Evolutionary conservation across 169 alveolate species (phyloP).

Genomic region (Cryptosporidium parvum): DNA sequence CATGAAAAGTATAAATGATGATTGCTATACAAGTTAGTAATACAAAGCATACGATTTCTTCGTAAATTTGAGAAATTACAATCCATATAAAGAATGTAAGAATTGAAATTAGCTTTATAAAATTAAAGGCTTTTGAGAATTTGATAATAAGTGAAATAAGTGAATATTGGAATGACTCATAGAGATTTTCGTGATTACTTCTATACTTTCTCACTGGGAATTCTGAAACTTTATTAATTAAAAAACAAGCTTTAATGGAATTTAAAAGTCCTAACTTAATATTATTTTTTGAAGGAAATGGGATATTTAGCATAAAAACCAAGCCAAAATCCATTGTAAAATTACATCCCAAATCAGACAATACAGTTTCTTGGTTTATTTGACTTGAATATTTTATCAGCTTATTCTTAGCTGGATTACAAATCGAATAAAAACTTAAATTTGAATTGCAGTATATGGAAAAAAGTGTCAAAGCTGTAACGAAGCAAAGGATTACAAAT

Average conservation of each 20-base stretch:
- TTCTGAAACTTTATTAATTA: conserved; percentile 22
- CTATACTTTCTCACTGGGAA: conserved; percentile 9
- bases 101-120: conserved; percentile 11
- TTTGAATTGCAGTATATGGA: conserved; percentile 34
- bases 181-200: neutral
- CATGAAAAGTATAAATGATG: conserved; percentile 14
- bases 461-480: conserved; percentile 5
- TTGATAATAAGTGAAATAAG: neutral
- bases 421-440: neutral
- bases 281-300: conserved; percentile 24
- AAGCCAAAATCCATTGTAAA: conserved; percentile 57
- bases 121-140: neutral
- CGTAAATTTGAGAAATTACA: conserved; percentile 17
- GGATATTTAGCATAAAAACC: conserved; percentile 24
- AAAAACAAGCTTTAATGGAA: conserved; percentile 37
- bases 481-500: conserved; percentile 10
- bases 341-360: conserved; percentile 31
- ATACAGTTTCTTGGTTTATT: neutral
- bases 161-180: conserved; percentile 19
- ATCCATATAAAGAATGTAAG: neutral
- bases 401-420: conserved; percentile 5
- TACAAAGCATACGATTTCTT: conserved; percentile 26
- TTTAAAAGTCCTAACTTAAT: conserved; percentile 19
- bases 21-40: conserved; percentile 43
- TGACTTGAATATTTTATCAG: neutral